phyloP scores from a whole-genome alignment of 371 early-diverging fungal genomes.

The Dichotomocladium elegans region DNA sequence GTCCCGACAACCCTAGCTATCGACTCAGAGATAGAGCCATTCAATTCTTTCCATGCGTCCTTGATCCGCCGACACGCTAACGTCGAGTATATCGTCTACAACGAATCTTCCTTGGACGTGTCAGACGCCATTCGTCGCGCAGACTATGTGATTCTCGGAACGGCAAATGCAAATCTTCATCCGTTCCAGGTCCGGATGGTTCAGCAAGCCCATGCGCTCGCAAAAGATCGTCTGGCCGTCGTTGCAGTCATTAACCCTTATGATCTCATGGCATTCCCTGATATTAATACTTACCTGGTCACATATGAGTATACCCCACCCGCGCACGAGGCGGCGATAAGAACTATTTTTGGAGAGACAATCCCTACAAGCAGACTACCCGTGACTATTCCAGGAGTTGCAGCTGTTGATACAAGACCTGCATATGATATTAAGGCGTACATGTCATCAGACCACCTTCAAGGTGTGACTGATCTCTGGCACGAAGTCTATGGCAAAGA shows the following conservation, averaged over 20 bases:
- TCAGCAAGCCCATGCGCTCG: conserved; percentile 12
- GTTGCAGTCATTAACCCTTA: conserved; percentile 45
- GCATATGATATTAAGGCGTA: conserved; percentile 1
- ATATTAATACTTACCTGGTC: conserved; percentile 33
- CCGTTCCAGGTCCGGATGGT: conserved; percentile 40
- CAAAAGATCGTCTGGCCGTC: conserved; percentile 23
- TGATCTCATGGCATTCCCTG: conserved; percentile 38
- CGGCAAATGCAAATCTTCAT: conserved; percentile 44
- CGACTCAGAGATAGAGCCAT: conserved; percentile 43
- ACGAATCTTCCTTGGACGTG: conserved; percentile 12
- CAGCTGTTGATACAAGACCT: background rate
- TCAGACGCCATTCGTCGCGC: conserved; percentile 16
- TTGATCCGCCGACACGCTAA: conserved; percentile 23
- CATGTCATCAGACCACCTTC: conserved; percentile 3
- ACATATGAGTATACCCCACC: conserved; percentile 49
- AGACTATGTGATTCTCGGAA: conserved; percentile 34
- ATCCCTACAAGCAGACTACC: conserved; percentile 23
- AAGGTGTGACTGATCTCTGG: conserved; percentile 23
- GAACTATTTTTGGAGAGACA: conserved; percentile 37
- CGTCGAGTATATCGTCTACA: conserved; percentile 29
- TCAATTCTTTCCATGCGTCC: conserved; percentile 30
- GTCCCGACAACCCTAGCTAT: conserved; percentile 43
- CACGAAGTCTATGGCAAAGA: conserved; percentile 5
- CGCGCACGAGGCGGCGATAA: conserved; percentile 40
- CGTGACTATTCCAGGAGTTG: conserved; percentile 25